Conservation (phyloP, 805 yeast species). For the Vanderwaltozyma yarrowii region DNA sequence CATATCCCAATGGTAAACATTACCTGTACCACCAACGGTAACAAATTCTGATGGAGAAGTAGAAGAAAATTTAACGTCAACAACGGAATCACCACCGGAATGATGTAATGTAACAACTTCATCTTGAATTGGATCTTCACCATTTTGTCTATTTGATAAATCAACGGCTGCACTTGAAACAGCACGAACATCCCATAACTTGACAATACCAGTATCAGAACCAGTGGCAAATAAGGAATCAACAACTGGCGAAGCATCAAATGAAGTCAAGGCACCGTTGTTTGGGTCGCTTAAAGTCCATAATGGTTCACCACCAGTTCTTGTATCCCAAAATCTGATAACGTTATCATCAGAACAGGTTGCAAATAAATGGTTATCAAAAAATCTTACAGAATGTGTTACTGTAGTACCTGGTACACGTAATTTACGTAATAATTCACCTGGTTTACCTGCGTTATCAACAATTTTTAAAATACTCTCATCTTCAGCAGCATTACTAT, state of each 20-base stretch:
- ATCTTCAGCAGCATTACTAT: constrained; percentile 20
- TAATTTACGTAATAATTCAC: constrained; percentile 20
- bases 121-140: constrained; percentile 21
- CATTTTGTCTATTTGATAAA: constrained; percentile 19
- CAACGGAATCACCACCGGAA: constrained; percentile 26
- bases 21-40: constrained; percentile 26
- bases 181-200: constrained; percentile 28
- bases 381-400: constrained; percentile 24
- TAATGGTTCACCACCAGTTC: constrained; percentile 21
- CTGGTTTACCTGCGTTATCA: constrained; percentile 26
- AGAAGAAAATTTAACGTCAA: constrained; percentile 23
- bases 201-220: constrained; percentile 24
- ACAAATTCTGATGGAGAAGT: constrained; percentile 24
- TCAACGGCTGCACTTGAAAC: constrained; percentile 19
- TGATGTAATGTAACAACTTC: constrained; percentile 22
- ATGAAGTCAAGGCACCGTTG: constrained; percentile 22
- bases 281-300: constrained; percentile 18
- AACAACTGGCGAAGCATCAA: constrained; percentile 22
- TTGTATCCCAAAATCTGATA: constrained; percentile 26
- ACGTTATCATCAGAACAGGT: constrained; percentile 27
- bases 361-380: constrained; percentile 23
- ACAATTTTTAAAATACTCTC: constrained; percentile 23
- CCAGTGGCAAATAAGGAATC: constrained; percentile 26
- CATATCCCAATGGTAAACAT: constrained; percentile 28
- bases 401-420: constrained; percentile 25